Evolutionary conservation across 495 filamentous ascomycete genomes (phyloP), one percentile per base, ranked within the genome.

Genomic region (Aspergillus wentii): DNA sequence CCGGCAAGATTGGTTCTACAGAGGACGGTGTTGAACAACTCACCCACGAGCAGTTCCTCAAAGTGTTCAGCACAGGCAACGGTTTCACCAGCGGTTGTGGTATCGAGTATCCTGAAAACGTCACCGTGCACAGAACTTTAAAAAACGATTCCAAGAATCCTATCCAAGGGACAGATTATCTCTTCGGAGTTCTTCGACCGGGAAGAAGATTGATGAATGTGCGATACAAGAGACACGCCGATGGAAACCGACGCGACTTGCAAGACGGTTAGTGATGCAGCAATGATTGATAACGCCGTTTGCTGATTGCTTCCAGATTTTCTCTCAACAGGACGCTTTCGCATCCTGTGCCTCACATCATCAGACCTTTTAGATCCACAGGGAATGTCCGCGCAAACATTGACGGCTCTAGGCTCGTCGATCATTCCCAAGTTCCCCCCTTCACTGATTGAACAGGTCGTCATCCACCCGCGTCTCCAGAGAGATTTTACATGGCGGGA

Each of bases 401-500:
- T 74, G 1, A 59, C 47, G 1, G 40, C 41, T 1, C 61, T 74
- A 35, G 66, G 70, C 18, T 49, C 55, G 11, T 41, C 61, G 0
- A 40, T 68, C 17, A 72, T 74, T 4, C 65, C 70, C 0, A 36
- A 37, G 4, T 68, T 63, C 22, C 55, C 64, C 8, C 59, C 68
- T 16, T 54, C 64, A 0, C 58, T 76, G 0, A 54, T 86, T 21
- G 82, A 82, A 42, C 55, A 83, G 15, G 59, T 85, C 4, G 78
- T 76, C 1, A 61, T 85, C 8, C 82, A 86, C 41, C 72, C 74
- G 0, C 63, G 71, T 3, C 62, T 69, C 17, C 41, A 73, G 5
- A 59, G 38, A 1, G 57, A 72, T 1, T 70, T 74, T 21, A 73
- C 78, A 41, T 66, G 84, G 45, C 48, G 71, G 11, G 76, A 83